Evolutionary conservation across 2,329 filamentous ascomycete species (phyloP).

Genomic region (Madurella fahalii): DNA sequence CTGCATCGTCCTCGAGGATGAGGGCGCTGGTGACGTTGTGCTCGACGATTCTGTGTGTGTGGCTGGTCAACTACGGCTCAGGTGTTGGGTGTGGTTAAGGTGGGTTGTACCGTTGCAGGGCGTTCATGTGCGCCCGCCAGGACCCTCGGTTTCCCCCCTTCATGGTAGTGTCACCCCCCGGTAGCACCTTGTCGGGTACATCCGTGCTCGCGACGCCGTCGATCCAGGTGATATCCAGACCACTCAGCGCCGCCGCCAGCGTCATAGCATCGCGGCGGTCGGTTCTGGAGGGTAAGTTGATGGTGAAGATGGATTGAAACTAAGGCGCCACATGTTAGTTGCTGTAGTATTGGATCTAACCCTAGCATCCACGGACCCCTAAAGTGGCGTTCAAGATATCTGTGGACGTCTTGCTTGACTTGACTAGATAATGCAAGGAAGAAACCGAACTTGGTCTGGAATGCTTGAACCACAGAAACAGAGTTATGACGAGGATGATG

Average conservation of each 20-base stretch:
- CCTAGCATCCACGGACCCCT: background rate
- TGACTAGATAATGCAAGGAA: background rate
- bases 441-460: background rate
- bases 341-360: background rate
- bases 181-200: conserved; percentile 36
- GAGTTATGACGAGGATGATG: background rate
- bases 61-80: background rate
- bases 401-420: background rate
- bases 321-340: conserved; percentile 22
- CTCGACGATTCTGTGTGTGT: conserved; percentile 37
- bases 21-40: conserved; percentile 44
- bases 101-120: conserved; percentile 15
- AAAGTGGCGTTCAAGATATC: conserved; percentile 4
- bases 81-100: background rate
- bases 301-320: conserved; percentile 51
- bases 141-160: conserved; percentile 32
- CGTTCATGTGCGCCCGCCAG: conserved; percentile 43
- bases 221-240: conserved; percentile 43
- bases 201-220: conserved; percentile 40
- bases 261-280: conserved; percentile 50
- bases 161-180: conserved; percentile 32
- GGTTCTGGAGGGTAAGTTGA: conserved; percentile 47
- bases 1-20: conserved; percentile 54
- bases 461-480: background rate
- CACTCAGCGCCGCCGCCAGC: conserved; percentile 43